Base-by-base conservation (phyloP, 768 basidiomycete species). In the Leccinellum luteum region DNA sequence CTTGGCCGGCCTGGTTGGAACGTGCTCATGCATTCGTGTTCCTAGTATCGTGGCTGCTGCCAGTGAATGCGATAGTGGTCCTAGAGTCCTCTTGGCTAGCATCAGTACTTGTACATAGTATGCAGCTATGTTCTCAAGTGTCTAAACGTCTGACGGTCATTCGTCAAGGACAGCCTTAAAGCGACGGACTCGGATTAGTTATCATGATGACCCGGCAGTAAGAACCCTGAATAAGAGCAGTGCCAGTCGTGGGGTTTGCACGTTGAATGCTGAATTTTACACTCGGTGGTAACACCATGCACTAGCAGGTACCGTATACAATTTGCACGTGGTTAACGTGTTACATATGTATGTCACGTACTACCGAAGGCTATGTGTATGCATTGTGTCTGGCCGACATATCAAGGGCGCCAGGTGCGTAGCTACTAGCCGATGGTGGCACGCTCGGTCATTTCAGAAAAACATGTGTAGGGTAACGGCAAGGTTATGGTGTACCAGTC, bases 21-120 rank as follows among this genome's bases (percentile, higher is more conserved):
- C 63, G 64, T 63, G 64, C 48, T 15, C 43, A 38, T 41, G 34
- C 12, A 43, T 43, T 19, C 41, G 19, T 12, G 47, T 59, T 55
- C 60, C 32, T 51, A 25, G n/a, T n/a, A n/a, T n/a, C n/a, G n/a
- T n/a, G n/a, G n/a, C n/a, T n/a, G n/a, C n/a, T n/a, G n/a, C n/a
- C n/a, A n/a, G n/a, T n/a, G n/a, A 6, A 55, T 51, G 25, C 25
- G 31, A 28, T 10, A 41, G n/a, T 41, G 38, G n/a, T n/a, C 35
- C 32, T 14, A 34, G 32, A 34, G 35, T n/a, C 38, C 35, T 38
- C 35, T 38, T 6, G 9, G 35, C 35, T 38, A n/a, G 28, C 3
- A 28, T 28, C 28, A 28, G 28, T 28, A 28, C 28, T 4, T 6
- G 6, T 28, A 28, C 28, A 28, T n/a, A n/a, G n/a, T n/a, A n/a